Evolutionary conservation across 768 basidiomycete species (phyloP), one percentile per base, ranked within the genome.

Genomic region (Peribolospora kevripleyi): DNA sequence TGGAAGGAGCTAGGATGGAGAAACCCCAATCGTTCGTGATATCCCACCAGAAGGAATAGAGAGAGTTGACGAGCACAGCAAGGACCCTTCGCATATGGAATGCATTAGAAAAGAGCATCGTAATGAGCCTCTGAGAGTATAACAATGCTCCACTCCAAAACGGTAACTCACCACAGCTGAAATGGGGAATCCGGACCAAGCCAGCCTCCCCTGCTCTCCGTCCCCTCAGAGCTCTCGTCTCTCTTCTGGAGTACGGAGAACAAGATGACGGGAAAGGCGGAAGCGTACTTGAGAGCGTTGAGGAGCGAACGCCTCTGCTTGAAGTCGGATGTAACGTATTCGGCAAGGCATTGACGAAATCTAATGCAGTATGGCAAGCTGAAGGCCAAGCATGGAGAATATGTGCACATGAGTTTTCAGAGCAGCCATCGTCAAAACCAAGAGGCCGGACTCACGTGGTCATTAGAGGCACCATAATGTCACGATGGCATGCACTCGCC

Each of bases 41-140:
- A 68, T 97, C 93, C 93, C 93, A 98, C 84, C 87, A 98, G 67
- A 91, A 97, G 3, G 88, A 90, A 68, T 86, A 98, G 40, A 83
- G 66, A 3, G 90, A 91, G 68, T 97, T 97, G 62, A 91, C 66
- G 42, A 76, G 73, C 36, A 85, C 88, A 7, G 80, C 76, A 48
- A 93, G 67, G 11, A 95, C 67, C 88, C 87, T 91, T n/a, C 5
- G 39, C 5, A 37, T 14, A 8, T 10, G 25, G 46, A 40, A 11
- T 25, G 41, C 10, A 47, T 40, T 9, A 49, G 3, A 5, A 5
- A 46, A 5, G 2, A 4, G 42, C 1, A 7, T n/a, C 14, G 46
- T 48, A 39, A 42, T 10, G 42, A 46, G 13, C 10, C 10, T 14
- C 50, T n/a, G 52, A 13, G 43, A 45, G 43, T 7, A 45, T 7